These are phyloP conservation scores for Trichothecium roseum DNA, from an alignment of 2,329 filamentous ascomycete genomes.

Conservation along the genomic window DNA sequence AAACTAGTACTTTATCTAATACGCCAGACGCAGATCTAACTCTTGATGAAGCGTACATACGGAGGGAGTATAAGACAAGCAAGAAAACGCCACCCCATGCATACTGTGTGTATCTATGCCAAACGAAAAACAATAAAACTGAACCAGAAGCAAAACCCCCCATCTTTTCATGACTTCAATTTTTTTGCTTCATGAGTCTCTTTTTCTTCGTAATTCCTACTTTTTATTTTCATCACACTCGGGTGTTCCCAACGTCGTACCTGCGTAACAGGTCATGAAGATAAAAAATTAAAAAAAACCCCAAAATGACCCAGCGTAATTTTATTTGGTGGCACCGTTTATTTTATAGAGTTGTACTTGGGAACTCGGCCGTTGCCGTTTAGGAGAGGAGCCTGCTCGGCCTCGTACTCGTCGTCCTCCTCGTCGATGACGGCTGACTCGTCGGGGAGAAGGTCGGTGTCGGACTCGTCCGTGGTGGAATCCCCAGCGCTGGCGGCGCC, in stretches of 20 bases:
- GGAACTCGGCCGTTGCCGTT: slow-evolving; percentile 3
- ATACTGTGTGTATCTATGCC: background rate
- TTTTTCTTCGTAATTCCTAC: no score
- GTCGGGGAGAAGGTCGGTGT: slow-evolving; percentile 10
- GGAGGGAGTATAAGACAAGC: no score
- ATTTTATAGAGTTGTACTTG: slow-evolving; percentile 1
- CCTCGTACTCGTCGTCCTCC: slow-evolving; percentile 16
- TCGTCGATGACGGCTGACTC: slow-evolving; percentile 14
- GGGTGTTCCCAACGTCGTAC: no score
- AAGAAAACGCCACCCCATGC: no score
- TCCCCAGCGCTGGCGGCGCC: background rate
- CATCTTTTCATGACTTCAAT: background rate
- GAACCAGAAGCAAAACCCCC: no score
- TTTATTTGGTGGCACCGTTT: background rate
- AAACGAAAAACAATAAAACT: background rate
- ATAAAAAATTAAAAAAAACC: no score
- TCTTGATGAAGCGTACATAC: no score
- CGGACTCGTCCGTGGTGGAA: slow-evolving; percentile 12
- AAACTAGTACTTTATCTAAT: no score
- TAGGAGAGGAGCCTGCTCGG: slow-evolving; percentile 12
- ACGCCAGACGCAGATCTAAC: no score
- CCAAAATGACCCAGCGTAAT: background rate
- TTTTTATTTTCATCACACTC: no score
- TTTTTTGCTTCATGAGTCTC: background rate
- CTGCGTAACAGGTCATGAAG: no score